A percentile compares a stretch with the other conserved stretches of the same genome.
These are phyloP conservation scores for Xylariales sp. DNA, from an alignment of 2,329 filamentous ascomycete species.

Conservation along the genomic window DNA sequence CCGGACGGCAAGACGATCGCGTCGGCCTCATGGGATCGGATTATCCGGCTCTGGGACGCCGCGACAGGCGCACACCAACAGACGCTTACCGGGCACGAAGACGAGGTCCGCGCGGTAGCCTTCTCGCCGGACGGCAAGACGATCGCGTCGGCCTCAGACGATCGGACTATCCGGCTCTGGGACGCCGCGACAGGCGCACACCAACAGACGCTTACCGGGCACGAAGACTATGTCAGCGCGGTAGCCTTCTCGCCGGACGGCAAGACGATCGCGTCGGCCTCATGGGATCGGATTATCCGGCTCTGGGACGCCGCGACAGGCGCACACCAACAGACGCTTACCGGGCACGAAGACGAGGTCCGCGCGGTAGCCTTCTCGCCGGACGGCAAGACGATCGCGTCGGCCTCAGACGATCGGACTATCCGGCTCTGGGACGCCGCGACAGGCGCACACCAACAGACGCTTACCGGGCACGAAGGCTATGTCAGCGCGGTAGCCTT, in stretches of 20 bases:
- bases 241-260: not conserved
- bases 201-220: not conserved
- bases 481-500: not conserved
- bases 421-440: not conserved
- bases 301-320: not conserved
- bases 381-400: not conserved
- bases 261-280: not conserved
- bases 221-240: not conserved
- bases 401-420: not conserved
- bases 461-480: not conserved
- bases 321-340: not conserved
- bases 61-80: not conserved
- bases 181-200: not conserved
- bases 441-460: not conserved
- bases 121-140: not conserved
- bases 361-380: not conserved
- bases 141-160: not conserved
- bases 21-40: not conserved
- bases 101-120: not conserved
- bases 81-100: not conserved
- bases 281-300: not conserved
- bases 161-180: not conserved
- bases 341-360: not conserved
- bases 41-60: not conserved
- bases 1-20: not conserved